Base-by-base conservation (phyloP, 2,329 filamentous ascomycete genomes). In the Rachicladosporium sp. region DNA sequence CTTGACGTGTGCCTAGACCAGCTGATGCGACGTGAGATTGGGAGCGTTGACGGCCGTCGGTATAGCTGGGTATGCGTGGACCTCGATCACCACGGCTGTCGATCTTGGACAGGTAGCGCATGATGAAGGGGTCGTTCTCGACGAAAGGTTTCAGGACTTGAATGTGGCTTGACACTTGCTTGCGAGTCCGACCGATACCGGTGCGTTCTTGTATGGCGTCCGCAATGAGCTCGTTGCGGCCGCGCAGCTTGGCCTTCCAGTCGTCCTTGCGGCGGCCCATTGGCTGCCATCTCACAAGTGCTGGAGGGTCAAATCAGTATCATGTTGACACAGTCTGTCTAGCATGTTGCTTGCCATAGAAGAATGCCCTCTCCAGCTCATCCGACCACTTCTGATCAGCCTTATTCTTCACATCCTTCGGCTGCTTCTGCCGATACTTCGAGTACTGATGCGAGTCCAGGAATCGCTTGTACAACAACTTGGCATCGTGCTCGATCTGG, bases 111-210 rank as follows among this genome's bases (percentile, higher is more conserved):
- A 67, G 58, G 41, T 60, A 64, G 36, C 54, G 48, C 54, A 67
- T 59, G 45, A 67, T 72, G 43, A 66, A 60, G 21, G 68, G 66
- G 44, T 74, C 67, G 4, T 67, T 62, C 45, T 65, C 63, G 30
- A 78, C 59, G 43, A 73, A 70, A 8, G 65, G 67, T 53, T 75
- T 74, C 12, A 79, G 61, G 2, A 78, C 74, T 55, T 79, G 75
- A 19, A 78, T 67, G 51, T 79, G 75, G 49, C 75, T 79, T 0
- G 75, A 78, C 4, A 79, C 71, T 51, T 78, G 72, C 54, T 79
- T 79, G 36, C 75, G 64, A 10, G 56, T 59, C 38, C 75, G 63
- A 19, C 50, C 51, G 41, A 68, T 68, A 13, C 74, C 72, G 5
- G 74, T 78, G 42, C 66, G 60, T 41, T 67, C 66, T 46, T 63